Percentiles rank a stretch among this genome's conserved stretches.
These are phyloP conservation scores for Comarum palustre DNA, from an alignment of 306 rosid species.

Conservation along the genomic window DNA sequence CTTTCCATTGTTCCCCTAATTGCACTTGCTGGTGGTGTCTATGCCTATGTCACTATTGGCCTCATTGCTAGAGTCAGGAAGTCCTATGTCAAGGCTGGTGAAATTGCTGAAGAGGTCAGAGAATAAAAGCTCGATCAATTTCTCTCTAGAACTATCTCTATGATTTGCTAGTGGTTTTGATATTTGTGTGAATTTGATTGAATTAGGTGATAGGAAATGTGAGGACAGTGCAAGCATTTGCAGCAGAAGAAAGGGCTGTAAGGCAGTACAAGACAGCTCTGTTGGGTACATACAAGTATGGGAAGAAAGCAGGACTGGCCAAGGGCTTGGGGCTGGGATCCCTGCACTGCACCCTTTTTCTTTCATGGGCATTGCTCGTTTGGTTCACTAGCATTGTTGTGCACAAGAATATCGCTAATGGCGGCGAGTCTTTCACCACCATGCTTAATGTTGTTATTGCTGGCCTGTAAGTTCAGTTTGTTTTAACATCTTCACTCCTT, in stretches of 20 bases:
- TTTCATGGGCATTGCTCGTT: slow-evolving; percentile 84
- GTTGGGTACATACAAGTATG: slow-evolving; percentile 60
- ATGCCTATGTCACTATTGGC: slow-evolving; percentile 79
- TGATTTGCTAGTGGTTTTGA: not conserved
- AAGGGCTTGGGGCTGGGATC: slow-evolving; percentile 92
- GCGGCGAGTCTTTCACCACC: slow-evolving; percentile 95
- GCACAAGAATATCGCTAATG: slow-evolving; percentile 82
- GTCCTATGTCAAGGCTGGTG: slow-evolving; percentile 87
- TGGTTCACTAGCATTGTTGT: slow-evolving; percentile 91
- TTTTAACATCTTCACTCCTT: not conserved
- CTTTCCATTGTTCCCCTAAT: slow-evolving; percentile 86
- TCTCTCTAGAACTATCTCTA: not conserved
- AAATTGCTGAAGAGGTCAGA: slow-evolving; percentile 90
- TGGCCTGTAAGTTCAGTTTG: slow-evolving; percentile 69
- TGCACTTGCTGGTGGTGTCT: slow-evolving; percentile 90
- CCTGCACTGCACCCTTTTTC: slow-evolving; percentile 84
- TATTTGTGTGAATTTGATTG: not conserved
- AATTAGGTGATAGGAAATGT: slow-evolving; percentile 84
- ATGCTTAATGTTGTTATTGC: slow-evolving; percentile 96
- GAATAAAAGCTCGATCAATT: not conserved
- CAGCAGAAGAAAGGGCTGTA: slow-evolving; percentile 89
- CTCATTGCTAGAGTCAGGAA: slow-evolving; percentile 73
- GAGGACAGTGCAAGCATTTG: slow-evolving; percentile 94
- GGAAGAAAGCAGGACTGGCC: slow-evolving; percentile 80
- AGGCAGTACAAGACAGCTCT: slow-evolving; percentile 67